phyloP scores from a whole-genome alignment of 2,329 filamentous ascomycete genomes.

The Nemania abortiva region DNA sequence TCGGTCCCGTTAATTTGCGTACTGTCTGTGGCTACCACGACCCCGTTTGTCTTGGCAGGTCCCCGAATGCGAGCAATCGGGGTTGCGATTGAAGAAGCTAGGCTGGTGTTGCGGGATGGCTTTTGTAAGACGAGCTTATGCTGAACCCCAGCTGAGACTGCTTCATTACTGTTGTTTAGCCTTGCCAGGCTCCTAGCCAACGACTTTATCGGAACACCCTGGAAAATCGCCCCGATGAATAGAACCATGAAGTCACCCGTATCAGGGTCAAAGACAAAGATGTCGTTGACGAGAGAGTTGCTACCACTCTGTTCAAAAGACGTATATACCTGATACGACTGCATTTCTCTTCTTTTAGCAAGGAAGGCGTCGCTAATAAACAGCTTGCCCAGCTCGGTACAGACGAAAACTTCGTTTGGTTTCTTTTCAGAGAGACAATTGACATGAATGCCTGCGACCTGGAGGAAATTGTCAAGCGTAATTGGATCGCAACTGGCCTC shows the following conservation, averaged over 20 bases:
- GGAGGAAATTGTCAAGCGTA: slow-evolving; percentile 51
- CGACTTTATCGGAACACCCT: not conserved
- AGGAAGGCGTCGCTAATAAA: not conserved
- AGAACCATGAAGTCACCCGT: not conserved
- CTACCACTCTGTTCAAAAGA: not conserved
- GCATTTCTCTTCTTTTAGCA: not conserved
- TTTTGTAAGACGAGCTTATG: no score
- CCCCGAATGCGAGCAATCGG: no score
- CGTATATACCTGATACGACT: not conserved
- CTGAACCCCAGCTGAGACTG: no score
- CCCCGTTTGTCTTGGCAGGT: no score
- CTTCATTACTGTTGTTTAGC: not conserved
- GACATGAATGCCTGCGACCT: slow-evolving; percentile 54
- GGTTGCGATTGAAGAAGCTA: no score
- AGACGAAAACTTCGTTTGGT: not conserved
- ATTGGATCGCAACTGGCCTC: not conserved
- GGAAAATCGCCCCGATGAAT: slow-evolving; percentile 14
- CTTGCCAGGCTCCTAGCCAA: slow-evolving; percentile 12
- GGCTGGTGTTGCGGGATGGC: no score
- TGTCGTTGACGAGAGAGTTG: not conserved
- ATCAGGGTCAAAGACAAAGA: not conserved
- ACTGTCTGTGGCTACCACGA: no score
- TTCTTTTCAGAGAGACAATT: slow-evolving; percentile 48
- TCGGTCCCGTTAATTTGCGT: no score
- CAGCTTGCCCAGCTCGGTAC: not conserved